Evolutionary conservation across 768 basidiomycete species (phyloP), one percentile per base, ranked within the genome.

Genomic region (Royoungia palumana): DNA sequence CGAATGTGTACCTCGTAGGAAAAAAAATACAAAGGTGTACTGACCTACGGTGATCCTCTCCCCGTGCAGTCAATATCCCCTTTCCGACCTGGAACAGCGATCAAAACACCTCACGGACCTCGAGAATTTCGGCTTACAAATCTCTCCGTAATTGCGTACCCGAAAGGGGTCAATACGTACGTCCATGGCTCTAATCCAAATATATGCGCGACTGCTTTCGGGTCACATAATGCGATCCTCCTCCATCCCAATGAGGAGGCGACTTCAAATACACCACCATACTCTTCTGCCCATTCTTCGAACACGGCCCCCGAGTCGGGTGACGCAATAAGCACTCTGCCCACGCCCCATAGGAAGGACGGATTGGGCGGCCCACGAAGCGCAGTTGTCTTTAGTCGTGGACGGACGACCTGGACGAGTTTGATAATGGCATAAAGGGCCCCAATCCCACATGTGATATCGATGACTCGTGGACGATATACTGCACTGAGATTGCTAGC

Each of bases 171-270:
- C 9, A 52, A 47, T 12, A 59, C 25, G 21, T 70, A 71, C 0
- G 65, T 61, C 64, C 56, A 77, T 0, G 79, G 76, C 43, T 82
- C 81, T 46, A 64, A 70, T 0, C 74, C 66, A 49, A 72, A 78
- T 35, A 79, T 72, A 53, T 83, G 78, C 0, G 73, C 68, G 17
- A 77, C 62, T 0, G 81, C 80, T 57, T 73, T 79, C 0, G 75
- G 74, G 45, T 79, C 79, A 41, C 70, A 67, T 6, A 79, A 59
- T 4, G 75, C 55, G 20, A 79, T 55, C 5, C 54, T 56, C 9
- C 44, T 61, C 0, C 66, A 55, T 0, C 74, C 75, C 6, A 79
- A 50, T 1, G 62, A 52, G 1, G 55, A 53, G 0, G 79, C 71
- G n/a, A 79, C 48, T 14, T 62, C 43, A 51, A 66, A 83, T 0